A percentile compares a stretch with the other conserved stretches of the same genome.
These are phyloP conservation scores for Penicillium freii DNA, from an alignment of 2,329 filamentous ascomycete species.

Conservation along the genomic window DNA sequence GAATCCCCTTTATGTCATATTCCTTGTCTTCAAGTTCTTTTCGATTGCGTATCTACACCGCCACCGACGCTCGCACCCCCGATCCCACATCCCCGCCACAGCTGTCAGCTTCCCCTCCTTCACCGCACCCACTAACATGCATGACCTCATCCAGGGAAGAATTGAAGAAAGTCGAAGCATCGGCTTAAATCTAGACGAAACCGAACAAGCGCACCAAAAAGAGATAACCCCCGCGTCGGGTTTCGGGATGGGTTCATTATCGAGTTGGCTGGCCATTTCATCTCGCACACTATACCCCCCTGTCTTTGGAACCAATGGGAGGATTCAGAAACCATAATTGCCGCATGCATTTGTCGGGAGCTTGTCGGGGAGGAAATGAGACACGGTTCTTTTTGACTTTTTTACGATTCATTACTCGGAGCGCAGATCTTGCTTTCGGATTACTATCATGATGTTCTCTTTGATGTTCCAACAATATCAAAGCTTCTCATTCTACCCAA, in stretches of 20 bases:
- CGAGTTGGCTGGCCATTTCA: conserved; percentile 11
- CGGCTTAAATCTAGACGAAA: conserved; percentile 54
- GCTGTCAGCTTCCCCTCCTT: background rate
- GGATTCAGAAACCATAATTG: background rate
- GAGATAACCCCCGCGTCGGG: background rate
- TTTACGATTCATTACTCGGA: conserved; percentile 3
- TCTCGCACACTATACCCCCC: conserved; percentile 11
- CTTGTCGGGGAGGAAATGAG: conserved; percentile 6
- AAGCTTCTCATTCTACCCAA: background rate
- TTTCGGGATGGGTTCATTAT: conserved; percentile 6
- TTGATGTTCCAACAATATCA: background rate
- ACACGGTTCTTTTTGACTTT: background rate
- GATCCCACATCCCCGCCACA: background rate
- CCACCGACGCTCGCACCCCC: background rate
- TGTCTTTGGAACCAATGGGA: conserved; percentile 7
- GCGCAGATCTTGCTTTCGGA: background rate
- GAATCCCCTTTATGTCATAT: background rate
- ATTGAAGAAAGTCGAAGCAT: conserved; percentile 85
- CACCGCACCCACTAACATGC: conserved; percentile 1
- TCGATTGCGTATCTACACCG: background rate
- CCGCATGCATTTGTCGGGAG: conserved; percentile 4
- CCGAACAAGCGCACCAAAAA: conserved; percentile 2
- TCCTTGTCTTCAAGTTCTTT: background rate
- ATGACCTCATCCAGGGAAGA: conserved; percentile 56
- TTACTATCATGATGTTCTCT: background rate